phyloP scores from a whole-genome alignment of 139 green algal species.

The Zygnema cylindricum region DNA sequence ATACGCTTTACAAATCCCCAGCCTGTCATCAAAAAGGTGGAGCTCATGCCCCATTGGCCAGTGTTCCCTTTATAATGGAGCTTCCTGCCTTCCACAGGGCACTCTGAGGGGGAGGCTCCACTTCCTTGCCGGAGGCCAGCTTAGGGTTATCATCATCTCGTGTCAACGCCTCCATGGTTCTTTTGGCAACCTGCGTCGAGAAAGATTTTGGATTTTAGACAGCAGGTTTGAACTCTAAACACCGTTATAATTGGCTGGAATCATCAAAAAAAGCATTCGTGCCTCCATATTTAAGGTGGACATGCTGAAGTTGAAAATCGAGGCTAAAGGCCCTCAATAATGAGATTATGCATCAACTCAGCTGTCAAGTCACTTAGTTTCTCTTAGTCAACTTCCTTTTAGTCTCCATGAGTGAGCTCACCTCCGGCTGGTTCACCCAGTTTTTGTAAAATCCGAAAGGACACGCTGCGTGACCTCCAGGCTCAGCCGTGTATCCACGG shows the following conservation, averaged over 20 bases:
- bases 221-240: too few species aligned
- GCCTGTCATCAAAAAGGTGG: not conserved
- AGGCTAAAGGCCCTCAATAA: too few species aligned
- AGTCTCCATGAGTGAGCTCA: too few species aligned
- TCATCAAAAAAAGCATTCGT: too few species aligned
- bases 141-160: conserved; percentile 56
- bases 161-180: conserved; percentile 58
- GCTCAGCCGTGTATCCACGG: conserved; percentile 70
- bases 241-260: too few species aligned
- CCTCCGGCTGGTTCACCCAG: conserved; percentile 65
- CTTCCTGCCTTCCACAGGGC: conserved; percentile 13
- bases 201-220: too few species aligned
- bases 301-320: too few species aligned
- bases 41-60: not conserved
- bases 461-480: conserved; percentile 68
- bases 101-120: conserved; percentile 26
- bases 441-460: conserved; percentile 77
- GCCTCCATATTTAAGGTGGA: too few species aligned
- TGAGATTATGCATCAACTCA: too few species aligned
- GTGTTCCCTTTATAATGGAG: not conserved
- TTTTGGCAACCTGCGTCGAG: conserved; percentile 46
- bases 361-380: too few species aligned
- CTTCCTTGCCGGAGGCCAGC: not conserved
- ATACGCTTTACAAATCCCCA: too few species aligned
- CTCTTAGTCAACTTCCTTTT: too few species aligned